Conservation (phyloP, 1,284 basidiomycete genomes). For the Ceratobasidium sp. region DNA sequence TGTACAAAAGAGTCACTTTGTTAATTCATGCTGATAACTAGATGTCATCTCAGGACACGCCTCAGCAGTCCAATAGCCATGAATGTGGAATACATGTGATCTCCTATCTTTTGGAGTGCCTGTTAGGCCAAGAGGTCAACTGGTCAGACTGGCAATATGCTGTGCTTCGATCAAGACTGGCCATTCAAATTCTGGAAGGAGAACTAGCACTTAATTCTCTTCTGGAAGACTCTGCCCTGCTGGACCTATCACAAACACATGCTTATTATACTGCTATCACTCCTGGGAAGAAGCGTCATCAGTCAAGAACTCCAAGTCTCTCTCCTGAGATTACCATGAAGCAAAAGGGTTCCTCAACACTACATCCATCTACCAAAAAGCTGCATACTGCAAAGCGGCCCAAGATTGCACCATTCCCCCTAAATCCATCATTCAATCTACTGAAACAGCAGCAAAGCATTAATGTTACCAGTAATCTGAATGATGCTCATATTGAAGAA, state of each 20-base stretch:
- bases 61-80: not conserved
- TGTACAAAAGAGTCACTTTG: not conserved
- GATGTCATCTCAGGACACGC: not conserved
- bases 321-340: not conserved
- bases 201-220: not conserved
- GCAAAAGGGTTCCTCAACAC: not conserved
- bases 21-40: not conserved
- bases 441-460: not conserved
- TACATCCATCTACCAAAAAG: not conserved
- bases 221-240: not conserved
- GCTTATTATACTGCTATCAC: not conserved
- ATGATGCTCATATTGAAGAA: not conserved
- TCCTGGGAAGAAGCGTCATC: not conserved
- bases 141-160: not conserved
- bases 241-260: no score
- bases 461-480: not conserved
- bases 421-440: not conserved
- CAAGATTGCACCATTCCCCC: not conserved
- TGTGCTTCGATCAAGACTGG: not conserved
- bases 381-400: not conserved
- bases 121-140: not conserved
- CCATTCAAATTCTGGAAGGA: not conserved
- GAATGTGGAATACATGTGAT: slow-evolving; percentile 7
- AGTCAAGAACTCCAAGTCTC: not conserved
- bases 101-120: not conserved